phyloP scores from a whole-genome alignment of 768 basidiomycete genomes.

The Boletales sp. region DNA sequence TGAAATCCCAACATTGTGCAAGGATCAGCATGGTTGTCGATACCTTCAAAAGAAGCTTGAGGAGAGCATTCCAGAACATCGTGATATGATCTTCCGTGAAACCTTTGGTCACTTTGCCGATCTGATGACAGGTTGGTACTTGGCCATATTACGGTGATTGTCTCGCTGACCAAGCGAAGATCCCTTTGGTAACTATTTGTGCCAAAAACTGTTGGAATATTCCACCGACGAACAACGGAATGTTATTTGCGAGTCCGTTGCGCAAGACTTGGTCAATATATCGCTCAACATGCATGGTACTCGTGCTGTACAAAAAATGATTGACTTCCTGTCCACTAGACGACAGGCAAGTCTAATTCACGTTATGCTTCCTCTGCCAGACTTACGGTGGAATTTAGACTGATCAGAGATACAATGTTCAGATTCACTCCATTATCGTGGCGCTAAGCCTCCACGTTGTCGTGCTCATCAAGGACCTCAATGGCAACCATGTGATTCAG shows the following conservation, averaged over 20 bases:
- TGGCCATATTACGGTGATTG: not conserved
- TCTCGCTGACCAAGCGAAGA: conserved; percentile 43
- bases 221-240: conserved; percentile 97
- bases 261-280: conserved; percentile 95
- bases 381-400: conserved; percentile 61
- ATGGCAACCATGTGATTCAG: conserved; percentile 97
- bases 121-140: conserved; percentile 83
- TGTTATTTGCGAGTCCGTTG: conserved; percentile 95
- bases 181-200: conserved; percentile 98
- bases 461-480: conserved; percentile 97
- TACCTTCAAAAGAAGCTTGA: conserved; percentile 99
- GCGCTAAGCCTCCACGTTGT: conserved; percentile 98
- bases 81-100: conserved; percentile 99
- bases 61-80: conserved; percentile 90
- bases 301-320: conserved; percentile 99
- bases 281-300: conserved; percentile 99
- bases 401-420: conserved; percentile 78
- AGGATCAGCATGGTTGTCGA: conserved; percentile 98
- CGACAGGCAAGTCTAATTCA: conserved; percentile 68
- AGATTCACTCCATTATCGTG: conserved; percentile 96
- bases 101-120: conserved; percentile 97
- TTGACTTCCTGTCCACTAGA: conserved; percentile 94
- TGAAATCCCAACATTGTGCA: conserved; percentile 91
- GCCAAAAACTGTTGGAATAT: conserved; percentile 95
- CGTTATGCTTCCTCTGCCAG: conserved; percentile 38